phyloP scores from a whole-genome alignment of 495 filamentous ascomycete genomes.

The Penicillium crystallinum region DNA sequence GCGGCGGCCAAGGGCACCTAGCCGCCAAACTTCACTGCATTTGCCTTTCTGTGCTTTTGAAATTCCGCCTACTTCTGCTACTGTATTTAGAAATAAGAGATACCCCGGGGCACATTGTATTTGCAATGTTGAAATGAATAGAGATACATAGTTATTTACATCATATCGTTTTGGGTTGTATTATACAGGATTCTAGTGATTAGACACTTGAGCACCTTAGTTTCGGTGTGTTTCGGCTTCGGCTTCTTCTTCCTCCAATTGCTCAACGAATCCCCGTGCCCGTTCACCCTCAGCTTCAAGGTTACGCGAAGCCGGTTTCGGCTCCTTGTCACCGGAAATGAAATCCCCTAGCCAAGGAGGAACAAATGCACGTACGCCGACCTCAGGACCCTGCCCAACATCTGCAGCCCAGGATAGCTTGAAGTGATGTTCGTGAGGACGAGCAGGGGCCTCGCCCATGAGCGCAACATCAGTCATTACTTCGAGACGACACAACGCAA shows the following conservation, averaged over 20 bases:
- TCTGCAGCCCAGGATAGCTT: constrained; percentile 43
- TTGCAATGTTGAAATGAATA: constrained; percentile 3
- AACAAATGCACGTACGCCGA: constrained; percentile 80
- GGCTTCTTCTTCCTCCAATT: constrained; percentile 38
- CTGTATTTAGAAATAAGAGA: constrained; percentile 4
- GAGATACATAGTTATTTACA: constrained; percentile 15
- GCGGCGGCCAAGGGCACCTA: constrained; percentile 17
- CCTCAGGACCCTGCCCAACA: constrained; percentile 32
- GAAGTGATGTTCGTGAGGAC: constrained; percentile 50
- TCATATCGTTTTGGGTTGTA: constrained; percentile 4
- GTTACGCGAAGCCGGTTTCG: constrained; percentile 16
- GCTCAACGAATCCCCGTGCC: constrained; percentile 35
- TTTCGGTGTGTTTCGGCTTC: constrained; percentile 2
- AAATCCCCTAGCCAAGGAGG: constrained; percentile 65
- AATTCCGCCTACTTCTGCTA: not conserved
- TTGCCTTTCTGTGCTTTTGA: not conserved
- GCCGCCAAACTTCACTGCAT: not conserved
- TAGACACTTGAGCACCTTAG: not conserved
- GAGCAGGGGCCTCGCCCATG: constrained; percentile 55
- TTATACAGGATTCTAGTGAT: constrained; percentile 17
- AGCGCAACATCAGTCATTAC: constrained; percentile 73
- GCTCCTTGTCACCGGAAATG: constrained; percentile 28
- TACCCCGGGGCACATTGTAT: constrained; percentile 8
- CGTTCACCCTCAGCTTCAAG: constrained; percentile 27
- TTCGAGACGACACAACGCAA: constrained; percentile 85